phyloP scores from a whole-genome alignment of 2,329 filamentous ascomycete species.

The Claviceps quebecensis region DNA sequence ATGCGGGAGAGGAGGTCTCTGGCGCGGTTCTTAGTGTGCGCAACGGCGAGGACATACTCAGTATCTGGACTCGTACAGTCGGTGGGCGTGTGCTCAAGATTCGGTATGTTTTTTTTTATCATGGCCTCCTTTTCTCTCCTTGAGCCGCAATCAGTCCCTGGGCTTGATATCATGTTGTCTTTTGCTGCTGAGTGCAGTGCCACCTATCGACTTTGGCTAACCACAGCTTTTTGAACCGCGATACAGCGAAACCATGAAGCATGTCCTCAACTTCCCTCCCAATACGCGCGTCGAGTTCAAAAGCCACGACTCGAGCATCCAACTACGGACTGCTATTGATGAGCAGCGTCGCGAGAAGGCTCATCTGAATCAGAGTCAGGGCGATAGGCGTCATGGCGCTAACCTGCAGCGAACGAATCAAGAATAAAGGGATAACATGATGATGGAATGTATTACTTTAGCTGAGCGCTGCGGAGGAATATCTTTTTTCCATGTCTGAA shows the following conservation, averaged over 20 bases:
- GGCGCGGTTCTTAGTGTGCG: constrained; percentile 88
- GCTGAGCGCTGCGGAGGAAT: background rate
- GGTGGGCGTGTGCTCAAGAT: constrained; percentile 93
- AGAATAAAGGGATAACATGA: constrained; percentile 13
- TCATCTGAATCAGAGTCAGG: constrained; percentile 27
- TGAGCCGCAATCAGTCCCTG: too few species aligned
- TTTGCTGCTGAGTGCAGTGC: too few species aligned
- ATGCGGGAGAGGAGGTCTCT: constrained; percentile 87
- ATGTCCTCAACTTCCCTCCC: constrained; percentile 67
- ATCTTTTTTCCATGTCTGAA: background rate
- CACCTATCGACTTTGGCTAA: background rate
- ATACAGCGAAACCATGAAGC: constrained; percentile 79
- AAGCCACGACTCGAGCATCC: constrained; percentile 90
- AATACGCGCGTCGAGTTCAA: constrained; percentile 93
- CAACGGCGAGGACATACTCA: constrained; percentile 92
- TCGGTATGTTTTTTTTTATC: constrained; percentile 41
- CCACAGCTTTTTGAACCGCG: background rate
- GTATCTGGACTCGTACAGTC: constrained; percentile 92
- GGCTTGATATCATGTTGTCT: too few species aligned
- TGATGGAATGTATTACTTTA: background rate
- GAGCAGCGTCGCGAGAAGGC: constrained; percentile 81
- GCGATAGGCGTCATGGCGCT: constrained; percentile 23
- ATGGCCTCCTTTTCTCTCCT: background rate
- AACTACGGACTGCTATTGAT: constrained; percentile 78
- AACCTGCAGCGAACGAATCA: constrained; percentile 18